These are phyloP conservation scores for Eutypella sp. DNA, from an alignment of 2,329 filamentous ascomycete genomes.

Conservation along the genomic window DNA sequence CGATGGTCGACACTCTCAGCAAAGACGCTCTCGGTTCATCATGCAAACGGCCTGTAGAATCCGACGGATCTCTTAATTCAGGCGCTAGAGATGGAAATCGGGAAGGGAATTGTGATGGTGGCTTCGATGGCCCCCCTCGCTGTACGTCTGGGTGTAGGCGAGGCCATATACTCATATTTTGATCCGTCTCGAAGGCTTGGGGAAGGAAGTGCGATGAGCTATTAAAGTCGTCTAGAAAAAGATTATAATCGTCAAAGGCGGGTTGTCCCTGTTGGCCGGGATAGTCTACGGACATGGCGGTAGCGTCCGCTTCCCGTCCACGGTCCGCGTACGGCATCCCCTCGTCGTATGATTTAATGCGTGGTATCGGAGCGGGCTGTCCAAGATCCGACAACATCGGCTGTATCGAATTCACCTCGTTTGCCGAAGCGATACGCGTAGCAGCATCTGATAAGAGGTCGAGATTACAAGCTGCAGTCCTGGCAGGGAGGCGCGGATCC, in stretches of 20 bases:
- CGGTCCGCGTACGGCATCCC: slow-evolving; percentile 44
- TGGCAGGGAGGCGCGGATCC: slow-evolving; percentile 41
- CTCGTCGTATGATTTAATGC: slow-evolving; percentile 47
- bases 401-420: slow-evolving; percentile 48
- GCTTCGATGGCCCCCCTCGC: slow-evolving; percentile 40
- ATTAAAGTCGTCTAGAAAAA: slow-evolving; percentile 55
- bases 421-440: slow-evolving; percentile 46
- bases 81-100: slow-evolving; percentile 50
- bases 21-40: slow-evolving; percentile 36
- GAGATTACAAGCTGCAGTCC: slow-evolving; percentile 49
- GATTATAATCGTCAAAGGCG: slow-evolving; percentile 51
- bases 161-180: slow-evolving; percentile 48
- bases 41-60: slow-evolving; percentile 32
- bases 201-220: slow-evolving; percentile 52
- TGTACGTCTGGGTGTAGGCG: slow-evolving; percentile 34
- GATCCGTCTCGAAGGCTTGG: slow-evolving; percentile 49
- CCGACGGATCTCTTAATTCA: slow-evolving; percentile 42
- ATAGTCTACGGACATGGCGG: slow-evolving; percentile 36
- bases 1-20: slow-evolving; percentile 47
- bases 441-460: slow-evolving; percentile 57
- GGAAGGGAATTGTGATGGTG: slow-evolving; percentile 48
- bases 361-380: slow-evolving; percentile 36
- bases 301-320: slow-evolving; percentile 39
- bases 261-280: slow-evolving; percentile 34
- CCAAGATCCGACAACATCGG: slow-evolving; percentile 43